Evolutionary conservation across 1,284 basidiomycete genomes (phyloP), one percentile per base, ranked within the genome.

Genomic region (Cutaneotrichosporon dermatis): DNA sequence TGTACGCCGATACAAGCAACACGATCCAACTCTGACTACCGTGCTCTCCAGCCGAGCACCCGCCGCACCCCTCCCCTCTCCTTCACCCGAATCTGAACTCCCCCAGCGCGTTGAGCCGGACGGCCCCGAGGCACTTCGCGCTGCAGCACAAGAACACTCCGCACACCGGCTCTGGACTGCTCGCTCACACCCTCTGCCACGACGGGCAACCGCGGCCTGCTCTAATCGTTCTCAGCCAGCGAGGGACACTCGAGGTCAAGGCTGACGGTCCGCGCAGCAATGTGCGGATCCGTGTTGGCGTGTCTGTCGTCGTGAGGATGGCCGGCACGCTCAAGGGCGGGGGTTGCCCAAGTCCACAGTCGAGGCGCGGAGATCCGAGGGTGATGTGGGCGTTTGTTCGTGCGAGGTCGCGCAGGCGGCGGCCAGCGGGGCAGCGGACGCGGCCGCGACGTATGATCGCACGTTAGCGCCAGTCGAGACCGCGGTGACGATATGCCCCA

Each of bases 391-490:
- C 60, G 52, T 51, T 67, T 76, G 75, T 65, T 76, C 75, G 3
- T 73, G 75, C 4, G 75, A 60, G n/a, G 74, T 76, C 36, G 72
- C 59, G 65, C 75, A 66, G 4, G 75, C 75, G 11, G 75, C 75
- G 15, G 69, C 68, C 39, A 71, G 68, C 25, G 25, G 25, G 25
- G 25, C 25, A 25, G 25, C 25, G 25, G 25, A 25, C 25, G 25
- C 25, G 25, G 25, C 25, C 25, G 25, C 25, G 25, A 25, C 25
- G 57, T 76, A 76, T 10, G 64, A 66, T 62, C 66, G 69, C 46
- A 75, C 71, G 55, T 73, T 70, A 9, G 75, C 75, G n/a, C 74
- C 74, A 1, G 72, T 71, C 3, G 72, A 74, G 6, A 76, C 70
- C 45, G 75, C 75, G 2, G 75, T 76, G 25, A 69, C 69, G 51